Evolutionary conservation across 2,329 filamentous ascomycete genomes (phyloP), one percentile per base, ranked within the genome.

Genomic region (Aphanocladium album): DNA sequence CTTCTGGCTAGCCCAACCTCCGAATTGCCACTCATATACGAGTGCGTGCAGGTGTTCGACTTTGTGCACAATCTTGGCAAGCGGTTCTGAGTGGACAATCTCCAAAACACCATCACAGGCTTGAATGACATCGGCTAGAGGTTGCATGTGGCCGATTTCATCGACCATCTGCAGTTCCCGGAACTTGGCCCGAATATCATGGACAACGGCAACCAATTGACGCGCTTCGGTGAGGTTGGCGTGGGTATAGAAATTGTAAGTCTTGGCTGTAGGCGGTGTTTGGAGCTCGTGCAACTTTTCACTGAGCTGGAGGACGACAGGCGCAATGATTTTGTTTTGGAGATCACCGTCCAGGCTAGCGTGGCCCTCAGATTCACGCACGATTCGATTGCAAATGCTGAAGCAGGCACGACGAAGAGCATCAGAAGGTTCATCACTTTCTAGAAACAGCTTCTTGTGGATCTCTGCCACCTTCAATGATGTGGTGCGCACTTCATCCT

Each of bases 11-110:
- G 93, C 93, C 74, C 96, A 93, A 46, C 89, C 87, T 37, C 85
- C 85, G 70, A 86, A 86, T 72, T 99, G 92, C 95, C 95, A 99
- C 74, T 98, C 92, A 64, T 97, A 88, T 53, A 99, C 84, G 65
- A 89, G 87, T 0, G 81, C 82, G 74, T 98, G 90, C 5, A 99
- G 80, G 64, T 93, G 91, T 73, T 99, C 96, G 3, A 95, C 82
- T 70, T 89, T 91, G 1, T 89, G 90, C 57, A 99, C 83, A 60
- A 96, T 86, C 68, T 89, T 93, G 1, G 92, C 92, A 5, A 99
- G 79, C 0, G 95, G 93, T 60, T 96, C 92, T 1, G 85, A 83
- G 67, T 97, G 87, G 23, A 85, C 81, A 67, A 96, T 85, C 59
- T 88, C 83, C 2, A 96, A 80, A 0, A 96, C 80, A 65, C 89